Evolutionary conservation across 306 rosid species (phyloP).

Genomic region (Vigna reflexopilosa): DNA sequence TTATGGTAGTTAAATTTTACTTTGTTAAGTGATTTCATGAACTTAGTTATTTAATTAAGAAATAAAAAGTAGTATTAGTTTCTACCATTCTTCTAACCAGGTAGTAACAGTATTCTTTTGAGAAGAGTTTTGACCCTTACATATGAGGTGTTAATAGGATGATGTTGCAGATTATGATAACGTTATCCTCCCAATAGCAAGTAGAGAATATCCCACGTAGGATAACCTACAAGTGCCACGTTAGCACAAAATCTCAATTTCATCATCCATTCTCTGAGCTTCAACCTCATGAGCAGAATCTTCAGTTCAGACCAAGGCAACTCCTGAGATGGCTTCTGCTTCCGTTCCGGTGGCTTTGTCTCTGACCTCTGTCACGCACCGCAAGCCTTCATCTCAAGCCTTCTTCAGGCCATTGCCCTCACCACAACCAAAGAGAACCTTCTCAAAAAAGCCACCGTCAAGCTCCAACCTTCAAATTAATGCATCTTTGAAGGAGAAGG

Average conservation of each 20-base stretch:
- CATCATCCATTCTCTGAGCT: conserved; percentile 16
- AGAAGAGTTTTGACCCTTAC: not conserved
- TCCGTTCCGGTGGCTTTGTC: conserved; percentile 46
- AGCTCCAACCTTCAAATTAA: conserved; percentile 46
- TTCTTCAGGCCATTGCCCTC: conserved; percentile 39
- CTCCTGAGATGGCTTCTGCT: conserved; percentile 47
- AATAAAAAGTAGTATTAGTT: too few species aligned
- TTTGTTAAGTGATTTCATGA: too few species aligned
- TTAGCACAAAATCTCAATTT: conserved; percentile 42
- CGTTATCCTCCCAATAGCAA: conserved; percentile 39
- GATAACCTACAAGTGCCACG: conserved; percentile 39
- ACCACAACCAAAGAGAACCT: conserved; percentile 13
- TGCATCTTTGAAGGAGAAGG: conserved; percentile 76
- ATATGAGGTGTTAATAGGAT: not conserved
- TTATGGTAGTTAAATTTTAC: too few species aligned
- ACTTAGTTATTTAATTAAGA: too few species aligned
- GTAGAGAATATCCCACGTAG: conserved; percentile 41
- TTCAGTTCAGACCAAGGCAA: not conserved
- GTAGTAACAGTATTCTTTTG: too few species aligned
- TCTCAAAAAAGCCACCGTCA: conserved; percentile 43
- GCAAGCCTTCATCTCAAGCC: conserved; percentile 41
- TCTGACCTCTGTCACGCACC: conserved; percentile 40
- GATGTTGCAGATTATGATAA: conserved; percentile 10
- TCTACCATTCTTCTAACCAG: not conserved
- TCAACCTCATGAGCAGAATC: conserved; percentile 2